A percentile compares a stretch with the other conserved stretches of the same genome.
phyloP scores from a whole-genome alignment of 495 filamentous ascomycete species.

The Aspergillus affinis region DNA sequence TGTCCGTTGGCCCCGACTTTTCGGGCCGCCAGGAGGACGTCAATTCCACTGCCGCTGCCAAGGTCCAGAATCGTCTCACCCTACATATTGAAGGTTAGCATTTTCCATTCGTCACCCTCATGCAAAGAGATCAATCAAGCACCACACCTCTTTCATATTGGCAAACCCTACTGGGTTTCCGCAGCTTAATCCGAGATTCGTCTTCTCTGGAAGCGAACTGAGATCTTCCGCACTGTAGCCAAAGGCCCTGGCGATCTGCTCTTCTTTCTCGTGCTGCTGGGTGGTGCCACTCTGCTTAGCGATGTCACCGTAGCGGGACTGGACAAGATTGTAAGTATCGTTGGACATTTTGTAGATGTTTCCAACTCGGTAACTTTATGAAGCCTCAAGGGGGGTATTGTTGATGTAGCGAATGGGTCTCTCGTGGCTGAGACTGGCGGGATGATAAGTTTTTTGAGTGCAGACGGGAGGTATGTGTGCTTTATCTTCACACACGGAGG shows the following conservation, averaged over 20 bases:
- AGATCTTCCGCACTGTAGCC: constrained; percentile 58
- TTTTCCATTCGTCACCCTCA: not conserved
- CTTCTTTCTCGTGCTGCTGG: constrained; percentile 8
- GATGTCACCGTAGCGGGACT: constrained; percentile 16
- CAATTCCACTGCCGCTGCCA: constrained; percentile 60
- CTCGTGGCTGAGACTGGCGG: too few relatives aligned
- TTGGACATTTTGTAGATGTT: too few relatives aligned
- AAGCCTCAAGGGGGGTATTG: too few relatives aligned
- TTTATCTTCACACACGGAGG: too few relatives aligned
- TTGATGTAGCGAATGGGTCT: too few relatives aligned
- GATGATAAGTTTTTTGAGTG: too few relatives aligned
- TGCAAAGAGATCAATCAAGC: too few relatives aligned
- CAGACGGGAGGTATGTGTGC: too few relatives aligned
- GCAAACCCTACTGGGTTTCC: constrained; percentile 60
- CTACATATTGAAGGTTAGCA: constrained; percentile 17
- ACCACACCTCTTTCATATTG: constrained; percentile 36
- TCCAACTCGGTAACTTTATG: not conserved
- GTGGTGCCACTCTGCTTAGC: constrained; percentile 8
- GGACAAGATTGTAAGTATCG: constrained; percentile 13
- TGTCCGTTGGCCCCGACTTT: constrained; percentile 51
- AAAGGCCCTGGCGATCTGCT: constrained; percentile 53
- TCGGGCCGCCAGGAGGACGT: constrained; percentile 56
- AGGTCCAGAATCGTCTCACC: constrained; percentile 62
- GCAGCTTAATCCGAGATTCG: constrained; percentile 61
- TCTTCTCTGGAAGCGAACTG: constrained; percentile 44